These are phyloP conservation scores for Boletus rufocinnamomeus DNA, from an alignment of 768 basidiomycete species.

Conservation along the genomic window DNA sequence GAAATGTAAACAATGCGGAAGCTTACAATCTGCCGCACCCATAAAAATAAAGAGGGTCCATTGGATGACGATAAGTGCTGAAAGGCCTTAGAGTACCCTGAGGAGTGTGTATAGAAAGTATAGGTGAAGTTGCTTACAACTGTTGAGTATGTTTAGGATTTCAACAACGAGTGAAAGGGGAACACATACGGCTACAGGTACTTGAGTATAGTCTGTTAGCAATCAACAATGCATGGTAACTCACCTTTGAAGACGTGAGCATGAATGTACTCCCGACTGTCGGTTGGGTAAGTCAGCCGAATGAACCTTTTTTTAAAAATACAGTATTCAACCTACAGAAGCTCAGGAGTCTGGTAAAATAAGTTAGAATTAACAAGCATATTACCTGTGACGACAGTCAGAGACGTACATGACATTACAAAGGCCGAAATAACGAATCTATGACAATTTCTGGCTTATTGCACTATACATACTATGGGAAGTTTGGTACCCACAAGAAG, in stretches of 20 bases:
- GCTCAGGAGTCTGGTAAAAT: not conserved
- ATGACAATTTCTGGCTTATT: too few relatives aligned
- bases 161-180: not conserved
- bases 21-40: not conserved
- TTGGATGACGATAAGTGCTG: too few relatives aligned
- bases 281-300: not conserved
- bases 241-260: not conserved
- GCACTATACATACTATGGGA: not conserved
- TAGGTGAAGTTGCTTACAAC: not conserved
- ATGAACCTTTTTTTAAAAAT: not conserved
- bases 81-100: not conserved
- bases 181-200: not conserved
- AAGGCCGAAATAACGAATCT: not conserved
- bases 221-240: not conserved
- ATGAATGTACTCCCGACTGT: not conserved
- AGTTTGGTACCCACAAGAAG: not conserved
- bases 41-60: not conserved
- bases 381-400: too few relatives aligned
- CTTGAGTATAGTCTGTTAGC: not conserved
- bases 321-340: not conserved
- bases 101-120: not conserved
- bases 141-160: not conserved
- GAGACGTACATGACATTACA: not conserved
- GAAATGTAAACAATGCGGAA: too few relatives aligned
- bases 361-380: not conserved